phyloP scores from a whole-genome alignment of 1,139 yeast species.

The Blastobotrys proliferans region DNA sequence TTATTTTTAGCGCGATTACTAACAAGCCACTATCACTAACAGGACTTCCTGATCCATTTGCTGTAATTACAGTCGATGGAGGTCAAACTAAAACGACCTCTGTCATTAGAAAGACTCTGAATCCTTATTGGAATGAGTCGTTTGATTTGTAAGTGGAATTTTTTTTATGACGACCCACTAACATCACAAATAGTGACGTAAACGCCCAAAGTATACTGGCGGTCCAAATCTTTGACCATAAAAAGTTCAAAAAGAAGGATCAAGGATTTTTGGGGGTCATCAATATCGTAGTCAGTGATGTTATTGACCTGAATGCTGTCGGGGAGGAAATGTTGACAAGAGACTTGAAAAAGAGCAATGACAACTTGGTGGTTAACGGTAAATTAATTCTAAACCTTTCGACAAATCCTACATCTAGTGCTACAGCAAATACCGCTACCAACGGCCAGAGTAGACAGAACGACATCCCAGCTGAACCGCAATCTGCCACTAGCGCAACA shows the following conservation, averaged over 20 bases:
- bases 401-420: slow-evolving; percentile 39
- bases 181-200: slow-evolving; percentile 42
- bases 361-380: slow-evolving; percentile 88
- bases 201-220: slow-evolving; percentile 83
- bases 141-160: slow-evolving; percentile 47
- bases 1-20: not conserved
- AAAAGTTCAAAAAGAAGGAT: slow-evolving; percentile 95
- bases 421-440: slow-evolving; percentile 41
- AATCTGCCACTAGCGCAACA: slow-evolving; percentile 22
- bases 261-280: slow-evolving; percentile 99
- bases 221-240: slow-evolving; percentile 93
- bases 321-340: slow-evolving; percentile 82
- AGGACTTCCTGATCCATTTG: slow-evolving; percentile 86
- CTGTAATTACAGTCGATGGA: slow-evolving; percentile 95
- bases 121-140: slow-evolving; percentile 97
- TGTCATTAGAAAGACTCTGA: slow-evolving; percentile 87
- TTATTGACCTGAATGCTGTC: slow-evolving; percentile 62
- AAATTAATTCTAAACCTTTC: slow-evolving; percentile 62
- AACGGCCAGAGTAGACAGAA: not conserved
- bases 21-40: not conserved
- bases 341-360: slow-evolving; percentile 87
- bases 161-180: not conserved
- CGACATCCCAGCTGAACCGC: slow-evolving; percentile 15
- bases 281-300: slow-evolving; percentile 85
- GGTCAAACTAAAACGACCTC: slow-evolving; percentile 93